These are phyloP conservation scores for Penicillium cosmopolitanum DNA, from an alignment of 495 filamentous ascomycete genomes.

Conservation along the genomic window DNA sequence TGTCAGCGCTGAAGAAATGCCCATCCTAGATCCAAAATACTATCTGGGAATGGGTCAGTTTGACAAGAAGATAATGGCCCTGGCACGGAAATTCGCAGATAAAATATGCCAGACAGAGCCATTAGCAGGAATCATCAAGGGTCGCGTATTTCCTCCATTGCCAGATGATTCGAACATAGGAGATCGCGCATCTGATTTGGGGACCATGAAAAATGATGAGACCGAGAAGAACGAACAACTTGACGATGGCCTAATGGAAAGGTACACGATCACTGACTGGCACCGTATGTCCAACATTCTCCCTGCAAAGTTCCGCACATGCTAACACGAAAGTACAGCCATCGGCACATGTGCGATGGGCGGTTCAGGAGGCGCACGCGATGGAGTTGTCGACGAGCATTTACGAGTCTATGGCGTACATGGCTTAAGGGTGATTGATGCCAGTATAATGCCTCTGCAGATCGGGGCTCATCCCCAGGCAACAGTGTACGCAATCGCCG, in stretches of 20 bases:
- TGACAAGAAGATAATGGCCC: conserved; percentile 47
- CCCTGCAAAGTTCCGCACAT: neutral
- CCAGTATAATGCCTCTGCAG: conserved; percentile 56
- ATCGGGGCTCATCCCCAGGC: conserved; percentile 56
- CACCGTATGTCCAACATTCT: conserved; percentile 25
- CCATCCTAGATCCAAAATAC: conserved; percentile 51
- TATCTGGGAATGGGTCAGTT: conserved; percentile 37
- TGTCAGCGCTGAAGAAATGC: conserved; percentile 29
- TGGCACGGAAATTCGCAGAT: conserved; percentile 44
- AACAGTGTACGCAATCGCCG: conserved; percentile 57
- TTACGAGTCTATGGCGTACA: conserved; percentile 53
- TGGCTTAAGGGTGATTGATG: conserved; percentile 57
- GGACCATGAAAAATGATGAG: neutral
- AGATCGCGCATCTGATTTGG: conserved; percentile 11
- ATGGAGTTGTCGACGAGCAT: conserved; percentile 52
- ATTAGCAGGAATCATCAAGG: conserved; percentile 40
- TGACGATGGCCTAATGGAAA: conserved; percentile 13
- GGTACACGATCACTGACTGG: conserved; percentile 47
- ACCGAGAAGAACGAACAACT: neutral
- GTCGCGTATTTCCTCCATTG: conserved; percentile 41
- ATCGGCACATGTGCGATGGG: conserved; percentile 61
- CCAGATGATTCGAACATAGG: conserved; percentile 22
- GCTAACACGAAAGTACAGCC: conserved; percentile 20
- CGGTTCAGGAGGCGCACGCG: conserved; percentile 26
- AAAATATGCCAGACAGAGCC: conserved; percentile 47